phyloP scores from a whole-genome alignment of 2,329 filamentous ascomycete genomes.

The Fusarium sp. region DNA sequence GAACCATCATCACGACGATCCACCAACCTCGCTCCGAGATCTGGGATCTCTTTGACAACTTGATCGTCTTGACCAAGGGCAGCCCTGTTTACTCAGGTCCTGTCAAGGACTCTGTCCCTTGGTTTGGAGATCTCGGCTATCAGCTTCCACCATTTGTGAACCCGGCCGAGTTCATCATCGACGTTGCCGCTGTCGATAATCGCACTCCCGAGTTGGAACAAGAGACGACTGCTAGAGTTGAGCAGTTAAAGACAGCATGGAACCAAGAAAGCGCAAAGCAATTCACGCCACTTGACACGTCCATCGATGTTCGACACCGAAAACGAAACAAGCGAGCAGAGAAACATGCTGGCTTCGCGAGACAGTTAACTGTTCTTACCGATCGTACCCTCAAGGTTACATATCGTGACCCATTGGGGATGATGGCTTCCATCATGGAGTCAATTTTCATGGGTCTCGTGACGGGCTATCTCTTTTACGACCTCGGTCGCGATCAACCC shows the following conservation, averaged over 20 bases:
- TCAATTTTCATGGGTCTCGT: constrained; percentile 78
- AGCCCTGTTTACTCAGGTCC: constrained; percentile 76
- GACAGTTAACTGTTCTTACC: constrained; percentile 75
- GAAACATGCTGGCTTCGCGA: constrained; percentile 67
- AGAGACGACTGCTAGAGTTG: constrained; percentile 68
- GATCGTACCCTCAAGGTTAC: constrained; percentile 77
- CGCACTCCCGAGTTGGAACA: constrained; percentile 74
- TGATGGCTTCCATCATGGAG: constrained; percentile 76
- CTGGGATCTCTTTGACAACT: constrained; percentile 80
- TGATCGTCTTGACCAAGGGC: constrained; percentile 76
- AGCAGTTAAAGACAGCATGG: constrained; percentile 73
- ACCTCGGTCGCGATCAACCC: constrained; percentile 72
- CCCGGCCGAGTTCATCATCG: constrained; percentile 81
- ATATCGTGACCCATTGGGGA: constrained; percentile 80
- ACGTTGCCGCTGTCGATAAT: constrained; percentile 80
- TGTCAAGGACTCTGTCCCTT: constrained; percentile 67
- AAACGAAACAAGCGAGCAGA: constrained; percentile 41
- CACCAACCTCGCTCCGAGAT: constrained; percentile 85
- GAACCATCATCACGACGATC: constrained; percentile 79
- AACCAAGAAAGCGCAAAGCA: constrained; percentile 49
- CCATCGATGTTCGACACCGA: constrained; percentile 1
- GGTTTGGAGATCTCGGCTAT: constrained; percentile 72
- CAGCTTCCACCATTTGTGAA: constrained; percentile 78
- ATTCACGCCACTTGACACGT: constrained; percentile 37
- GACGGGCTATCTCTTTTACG: constrained; percentile 78